phyloP scores from a whole-genome alignment of 352 stramenopile species.

The Phytophthora pinifolia region DNA sequence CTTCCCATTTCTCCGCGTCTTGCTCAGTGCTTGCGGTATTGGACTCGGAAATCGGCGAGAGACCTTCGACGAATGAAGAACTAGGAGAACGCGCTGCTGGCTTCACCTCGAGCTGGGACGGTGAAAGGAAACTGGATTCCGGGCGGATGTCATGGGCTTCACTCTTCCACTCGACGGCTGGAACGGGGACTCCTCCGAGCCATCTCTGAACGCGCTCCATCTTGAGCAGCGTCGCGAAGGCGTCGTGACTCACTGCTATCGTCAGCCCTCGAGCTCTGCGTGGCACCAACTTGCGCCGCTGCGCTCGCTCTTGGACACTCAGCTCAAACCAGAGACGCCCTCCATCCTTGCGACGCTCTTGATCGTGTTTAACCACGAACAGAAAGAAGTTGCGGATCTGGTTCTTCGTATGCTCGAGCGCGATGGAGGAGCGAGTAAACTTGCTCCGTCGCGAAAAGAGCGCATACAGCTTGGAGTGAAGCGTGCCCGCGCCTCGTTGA shows the following conservation, averaged over 20 bases:
- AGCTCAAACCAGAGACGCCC: slow-evolving; percentile 23
- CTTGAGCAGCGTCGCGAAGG: slow-evolving; percentile 15
- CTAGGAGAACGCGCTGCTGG: too few species aligned
- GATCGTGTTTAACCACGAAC: slow-evolving; percentile 21
- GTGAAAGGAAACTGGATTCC: slow-evolving; percentile 12
- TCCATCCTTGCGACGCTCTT: slow-evolving; percentile 18
- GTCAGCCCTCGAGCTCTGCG: slow-evolving; percentile 4
- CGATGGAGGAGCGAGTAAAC: slow-evolving; percentile 9
- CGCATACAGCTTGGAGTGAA: slow-evolving; percentile 19
- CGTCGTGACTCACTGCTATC: slow-evolving; percentile 5
- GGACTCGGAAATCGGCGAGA: background rate
- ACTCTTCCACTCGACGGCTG: background rate
- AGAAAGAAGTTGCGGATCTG: slow-evolving; percentile 19
- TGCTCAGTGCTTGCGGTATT: background rate
- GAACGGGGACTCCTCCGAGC: background rate
- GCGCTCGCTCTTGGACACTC: slow-evolving; percentile 7
- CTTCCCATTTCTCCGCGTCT: slow-evolving; percentile 10
- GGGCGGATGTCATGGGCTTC: background rate
- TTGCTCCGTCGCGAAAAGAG: slow-evolving; percentile 5
- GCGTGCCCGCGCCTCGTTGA: slow-evolving; percentile 1
- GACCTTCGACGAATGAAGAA: background rate
- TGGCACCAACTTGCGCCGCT: slow-evolving; percentile 1
- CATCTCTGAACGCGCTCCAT: slow-evolving; percentile 25
- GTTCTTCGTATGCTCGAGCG: slow-evolving; percentile 10
- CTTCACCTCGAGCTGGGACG: background rate